phyloP scores from a whole-genome alignment of 2,329 filamentous ascomycete genomes.

The Aspergillus fructus region DNA sequence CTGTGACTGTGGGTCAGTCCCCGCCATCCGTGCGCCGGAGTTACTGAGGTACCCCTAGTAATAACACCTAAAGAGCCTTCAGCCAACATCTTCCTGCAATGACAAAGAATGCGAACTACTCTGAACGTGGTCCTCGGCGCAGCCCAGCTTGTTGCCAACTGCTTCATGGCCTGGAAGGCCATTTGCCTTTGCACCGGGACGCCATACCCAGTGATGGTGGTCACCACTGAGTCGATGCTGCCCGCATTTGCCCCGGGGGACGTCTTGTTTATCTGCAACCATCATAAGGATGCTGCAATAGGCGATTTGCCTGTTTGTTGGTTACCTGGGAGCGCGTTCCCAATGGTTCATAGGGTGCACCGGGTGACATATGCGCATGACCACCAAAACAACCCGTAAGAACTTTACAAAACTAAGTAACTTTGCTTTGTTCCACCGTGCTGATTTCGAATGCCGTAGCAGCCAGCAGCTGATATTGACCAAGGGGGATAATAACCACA shows the following conservation, averaged over 20 bases:
- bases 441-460: not conserved
- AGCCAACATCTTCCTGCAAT: too few relatives aligned
- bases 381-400: too few relatives aligned
- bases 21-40: too few relatives aligned
- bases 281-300: not conserved
- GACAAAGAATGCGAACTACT: not conserved
- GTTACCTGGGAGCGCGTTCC: not conserved
- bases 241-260: not conserved
- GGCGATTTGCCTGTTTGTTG: not conserved
- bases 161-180: not conserved
- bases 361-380: not conserved
- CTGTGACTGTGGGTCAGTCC: too few relatives aligned
- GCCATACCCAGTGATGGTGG: not conserved
- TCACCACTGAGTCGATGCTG: not conserved
- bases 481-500: not conserved
- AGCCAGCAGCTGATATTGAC: not conserved
- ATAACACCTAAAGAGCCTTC: too few relatives aligned
- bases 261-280: not conserved
- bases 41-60: too few relatives aligned
- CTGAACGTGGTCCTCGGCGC: not conserved
- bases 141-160: not conserved
- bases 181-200: not conserved
- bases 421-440: not conserved
- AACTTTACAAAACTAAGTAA: too few relatives aligned
- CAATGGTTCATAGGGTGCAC: not conserved